Evolutionary conservation across 148 eudicot genomes (phyloP), one percentile per base, ranked within the genome.

Genomic region (Nyssa sinensis): DNA sequence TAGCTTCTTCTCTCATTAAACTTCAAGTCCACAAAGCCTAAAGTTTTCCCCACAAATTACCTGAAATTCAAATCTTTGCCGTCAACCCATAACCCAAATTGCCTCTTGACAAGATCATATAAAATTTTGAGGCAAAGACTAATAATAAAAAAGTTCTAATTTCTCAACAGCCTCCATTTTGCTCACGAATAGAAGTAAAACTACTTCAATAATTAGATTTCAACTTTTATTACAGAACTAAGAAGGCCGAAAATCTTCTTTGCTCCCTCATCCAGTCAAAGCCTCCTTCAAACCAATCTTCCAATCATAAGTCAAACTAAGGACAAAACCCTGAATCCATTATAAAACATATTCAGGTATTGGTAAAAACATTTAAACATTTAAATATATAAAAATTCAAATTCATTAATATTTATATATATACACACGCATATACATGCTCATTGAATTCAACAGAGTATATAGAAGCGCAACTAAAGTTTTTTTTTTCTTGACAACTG

Each of bases 1-100:
- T 37, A 0, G 25, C 13, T 35, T 4, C 5, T 53, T 32, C 62
- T 39, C 12, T 32, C 78, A 25, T 14, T 27, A 11, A 5, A 70
- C 65, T 44, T 69, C 75, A 83, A 75, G 44, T 55, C 25, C 59
- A 21, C 25, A 55, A 55, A 1, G 4, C 59, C 17, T 55, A 23
- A 55, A 19, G 17, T 55, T 70, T 70, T 37, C 37, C 30, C 16
- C 34, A 41, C 21, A 21, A 34, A n/a, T n/a, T 28, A 75, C 64
- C 10, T 68, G 57, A 58, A 33, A 24, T 53, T 16, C 5, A n/a
- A n/a, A n/a, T n/a, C n/a, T n/a, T n/a, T n/a, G n/a, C n/a, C n/a
- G n/a, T n/a, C n/a, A n/a, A n/a, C n/a, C n/a, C n/a, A n/a, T n/a
- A n/a, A n/a, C n/a, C n/a, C n/a, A n/a, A n/a, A n/a, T n/a, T n/a